Evolutionary conservation across 208 protist species (phyloP).

Genomic region (Willaertia magna): DNA sequence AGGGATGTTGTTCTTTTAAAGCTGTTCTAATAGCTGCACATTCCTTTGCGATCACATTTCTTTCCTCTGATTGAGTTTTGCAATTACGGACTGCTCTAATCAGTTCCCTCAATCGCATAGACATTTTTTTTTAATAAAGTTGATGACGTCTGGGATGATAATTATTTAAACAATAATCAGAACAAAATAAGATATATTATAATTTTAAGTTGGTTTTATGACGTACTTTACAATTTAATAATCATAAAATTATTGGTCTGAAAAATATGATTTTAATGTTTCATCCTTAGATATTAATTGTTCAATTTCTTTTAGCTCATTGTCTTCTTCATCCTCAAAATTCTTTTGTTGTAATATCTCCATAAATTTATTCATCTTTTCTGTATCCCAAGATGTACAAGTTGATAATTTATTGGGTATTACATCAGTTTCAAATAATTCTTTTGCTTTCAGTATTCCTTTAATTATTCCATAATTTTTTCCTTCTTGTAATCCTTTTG

Average conservation of each 20-base stretch:
- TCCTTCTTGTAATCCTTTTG: background rate
- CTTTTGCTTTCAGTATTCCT: background rate
- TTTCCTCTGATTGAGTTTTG: constrained; percentile 91
- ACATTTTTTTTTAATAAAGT: constrained; percentile 32
- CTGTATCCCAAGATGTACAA: too few species aligned
- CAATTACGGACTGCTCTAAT: constrained; percentile 86
- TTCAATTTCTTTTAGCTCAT: too few species aligned
- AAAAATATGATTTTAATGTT: too few species aligned
- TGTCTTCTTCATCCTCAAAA: background rate
- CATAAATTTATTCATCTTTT: background rate
- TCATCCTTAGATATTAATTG: too few species aligned
- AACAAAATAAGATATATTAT: too few species aligned
- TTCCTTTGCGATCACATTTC: constrained; percentile 83
- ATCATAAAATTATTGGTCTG: too few species aligned
- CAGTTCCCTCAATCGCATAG: constrained; percentile 72
- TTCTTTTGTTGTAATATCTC: background rate
- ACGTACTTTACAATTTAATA: too few species aligned
- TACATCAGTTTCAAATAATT: background rate
- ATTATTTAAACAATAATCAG: too few species aligned
- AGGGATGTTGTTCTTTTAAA: constrained; percentile 68
- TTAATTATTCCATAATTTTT: background rate
- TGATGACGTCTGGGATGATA: too few species aligned
- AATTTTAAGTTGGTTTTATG: too few species aligned
- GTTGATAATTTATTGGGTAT: background rate
- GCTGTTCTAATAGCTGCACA: constrained; percentile 85